Evolutionary conservation across 169 alveolate genomes (phyloP).

Genomic region (Cryptosporidium andersoni): DNA sequence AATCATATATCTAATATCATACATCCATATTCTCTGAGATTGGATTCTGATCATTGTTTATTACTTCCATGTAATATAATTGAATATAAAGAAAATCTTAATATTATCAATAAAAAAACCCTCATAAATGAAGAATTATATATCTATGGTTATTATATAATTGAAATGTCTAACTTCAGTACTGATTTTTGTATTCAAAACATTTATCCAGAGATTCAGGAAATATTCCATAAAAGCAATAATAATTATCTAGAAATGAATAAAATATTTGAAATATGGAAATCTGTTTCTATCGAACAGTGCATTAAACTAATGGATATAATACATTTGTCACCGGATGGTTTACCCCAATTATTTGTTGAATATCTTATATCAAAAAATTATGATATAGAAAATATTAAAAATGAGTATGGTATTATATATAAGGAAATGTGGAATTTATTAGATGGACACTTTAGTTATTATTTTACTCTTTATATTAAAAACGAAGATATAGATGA

Average conservation of each 20-base stretch:
- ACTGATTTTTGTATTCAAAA: slow-evolving; percentile 5
- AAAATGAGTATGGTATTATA: not conserved
- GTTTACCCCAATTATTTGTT: too few relatives aligned
- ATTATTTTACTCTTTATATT: slow-evolving; percentile 16
- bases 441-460: slow-evolving; percentile 18
- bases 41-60: not conserved
- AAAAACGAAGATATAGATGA: not conserved
- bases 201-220: not conserved
- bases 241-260: not conserved
- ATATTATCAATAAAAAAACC: not conserved
- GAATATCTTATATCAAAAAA: too few relatives aligned
- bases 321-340: not conserved
- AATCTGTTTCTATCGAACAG: slow-evolving; percentile 8
- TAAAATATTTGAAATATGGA: slow-evolving; percentile 22
- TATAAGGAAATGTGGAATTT: slow-evolving; percentile 45
- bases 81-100: not conserved
- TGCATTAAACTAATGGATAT: slow-evolving; percentile 1
- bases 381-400: not conserved
- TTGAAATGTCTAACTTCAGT: not conserved
- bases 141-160: slow-evolving; percentile 45
- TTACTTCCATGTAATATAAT: not conserved
- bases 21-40: slow-evolving; percentile 1
- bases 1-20: slow-evolving; percentile 15
- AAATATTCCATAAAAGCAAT: not conserved
- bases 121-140: slow-evolving; percentile 19